These are phyloP conservation scores for Pleurotus tuoliensis DNA, from an alignment of 768 basidiomycete genomes.

Conservation along the genomic window DNA sequence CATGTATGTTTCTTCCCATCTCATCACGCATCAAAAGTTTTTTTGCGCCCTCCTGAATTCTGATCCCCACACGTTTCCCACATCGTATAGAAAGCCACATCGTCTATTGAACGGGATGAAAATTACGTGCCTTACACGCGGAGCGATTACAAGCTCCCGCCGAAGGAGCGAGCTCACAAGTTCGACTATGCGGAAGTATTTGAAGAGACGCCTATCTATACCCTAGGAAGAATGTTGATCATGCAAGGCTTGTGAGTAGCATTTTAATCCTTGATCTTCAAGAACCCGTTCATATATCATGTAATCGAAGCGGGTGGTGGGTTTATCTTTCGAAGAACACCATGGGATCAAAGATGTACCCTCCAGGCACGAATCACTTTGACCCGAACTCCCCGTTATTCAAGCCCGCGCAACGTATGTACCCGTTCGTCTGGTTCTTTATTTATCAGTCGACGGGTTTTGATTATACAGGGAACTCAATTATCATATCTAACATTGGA, in stretches of 20 bases:
- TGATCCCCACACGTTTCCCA: neutral
- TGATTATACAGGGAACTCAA: slow-evolving; percentile 27
- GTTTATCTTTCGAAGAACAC: slow-evolving; percentile 38
- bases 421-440: slow-evolving; percentile 8
- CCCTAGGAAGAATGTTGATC: slow-evolving; percentile 36
- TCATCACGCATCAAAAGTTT: neutral
- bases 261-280: neutral
- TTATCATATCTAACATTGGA: slow-evolving; percentile 32
- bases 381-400: slow-evolving; percentile 34
- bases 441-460: neutral
- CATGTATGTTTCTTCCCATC: slow-evolving; percentile 36
- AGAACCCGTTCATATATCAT: slow-evolving; percentile 2
- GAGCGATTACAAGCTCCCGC: slow-evolving; percentile 36
- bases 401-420: slow-evolving; percentile 34
- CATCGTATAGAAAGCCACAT: slow-evolving; percentile 49
- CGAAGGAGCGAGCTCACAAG: slow-evolving; percentile 30
- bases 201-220: slow-evolving; percentile 48
- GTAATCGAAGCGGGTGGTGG: slow-evolving; percentile 30
- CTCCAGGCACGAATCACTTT: slow-evolving; percentile 43
- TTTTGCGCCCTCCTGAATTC: neutral
- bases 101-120: slow-evolving; percentile 74
- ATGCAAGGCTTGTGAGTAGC: slow-evolving; percentile 42
- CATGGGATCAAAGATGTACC: slow-evolving; percentile 44
- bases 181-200: slow-evolving; percentile 46
- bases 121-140: slow-evolving; percentile 60